phyloP scores from a whole-genome alignment of 495 filamentous ascomycete species.

The Xylaria sp. region DNA sequence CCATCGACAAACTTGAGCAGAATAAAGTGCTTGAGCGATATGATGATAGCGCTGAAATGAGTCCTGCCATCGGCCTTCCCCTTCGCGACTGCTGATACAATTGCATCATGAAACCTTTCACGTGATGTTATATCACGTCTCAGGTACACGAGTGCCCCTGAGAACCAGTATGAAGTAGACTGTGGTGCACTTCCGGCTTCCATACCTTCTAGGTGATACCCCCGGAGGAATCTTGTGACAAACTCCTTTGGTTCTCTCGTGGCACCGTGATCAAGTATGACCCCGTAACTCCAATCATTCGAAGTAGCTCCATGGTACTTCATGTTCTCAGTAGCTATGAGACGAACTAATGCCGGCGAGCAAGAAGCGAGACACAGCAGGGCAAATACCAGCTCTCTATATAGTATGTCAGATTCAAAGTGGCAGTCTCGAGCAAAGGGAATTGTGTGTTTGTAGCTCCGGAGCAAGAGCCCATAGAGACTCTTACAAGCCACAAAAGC shows the following conservation, averaged over 20 bases:
- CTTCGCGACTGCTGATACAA: slow-evolving; percentile 3
- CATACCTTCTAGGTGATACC: slow-evolving; percentile 10
- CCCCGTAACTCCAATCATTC: not conserved
- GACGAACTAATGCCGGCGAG: slow-evolving; percentile 8
- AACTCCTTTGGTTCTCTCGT: slow-evolving; percentile 8
- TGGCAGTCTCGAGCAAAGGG: not conserved
- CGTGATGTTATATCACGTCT: slow-evolving; percentile 13
- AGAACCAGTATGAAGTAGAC: slow-evolving; percentile 13
- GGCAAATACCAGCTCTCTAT: slow-evolving; percentile 7
- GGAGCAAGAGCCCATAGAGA: not conserved
- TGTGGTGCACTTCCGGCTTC: slow-evolving; percentile 9
- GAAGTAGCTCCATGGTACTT: not conserved
- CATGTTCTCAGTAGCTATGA: not conserved
- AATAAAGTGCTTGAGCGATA: slow-evolving; percentile 14
- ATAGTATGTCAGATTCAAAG: slow-evolving; percentile 5
- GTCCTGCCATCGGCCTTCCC: slow-evolving; percentile 6
- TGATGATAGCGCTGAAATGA: slow-evolving; percentile 8
- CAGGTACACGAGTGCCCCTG: slow-evolving; percentile 10
- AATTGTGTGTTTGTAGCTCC: not conserved
- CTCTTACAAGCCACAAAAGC: slow-evolving; percentile 5
- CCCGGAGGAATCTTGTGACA: not conserved
- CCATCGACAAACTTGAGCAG: slow-evolving; percentile 15
- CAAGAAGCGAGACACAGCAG: slow-evolving; percentile 14
- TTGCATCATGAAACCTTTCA: slow-evolving; percentile 1
- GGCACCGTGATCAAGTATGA: not conserved